These are phyloP conservation scores for Athelia sp. DNA, from an alignment of 1,284 basidiomycete species.

Conservation along the genomic window DNA sequence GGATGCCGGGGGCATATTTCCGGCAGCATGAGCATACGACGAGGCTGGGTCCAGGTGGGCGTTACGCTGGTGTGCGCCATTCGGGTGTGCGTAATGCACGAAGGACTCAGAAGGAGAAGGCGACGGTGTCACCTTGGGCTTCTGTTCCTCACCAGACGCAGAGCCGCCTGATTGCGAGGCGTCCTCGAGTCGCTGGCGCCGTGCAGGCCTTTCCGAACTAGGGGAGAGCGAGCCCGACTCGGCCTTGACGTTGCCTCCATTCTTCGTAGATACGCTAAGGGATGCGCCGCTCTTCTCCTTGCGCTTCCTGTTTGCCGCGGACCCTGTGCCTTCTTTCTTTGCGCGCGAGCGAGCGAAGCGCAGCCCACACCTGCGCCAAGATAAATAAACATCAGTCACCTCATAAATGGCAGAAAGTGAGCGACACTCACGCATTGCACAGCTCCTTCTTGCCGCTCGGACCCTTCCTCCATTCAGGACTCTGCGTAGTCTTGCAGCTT, in stretches of 20 bases:
- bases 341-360: slow-evolving; percentile 78
- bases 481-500: slow-evolving; percentile 79
- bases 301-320: slow-evolving; percentile 32
- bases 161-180: slow-evolving; percentile 45
- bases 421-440: slow-evolving; percentile 80
- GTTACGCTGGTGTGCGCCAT: slow-evolving; percentile 19
- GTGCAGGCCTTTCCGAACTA: slow-evolving; percentile 29
- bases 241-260: slow-evolving; percentile 27
- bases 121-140: slow-evolving; percentile 44
- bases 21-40: slow-evolving; percentile 14
- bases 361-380: slow-evolving; percentile 65
- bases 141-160: slow-evolving; percentile 49
- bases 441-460: slow-evolving; percentile 88
- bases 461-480: slow-evolving; percentile 93
- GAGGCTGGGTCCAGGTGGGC: slow-evolving; percentile 5
- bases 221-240: slow-evolving; percentile 27
- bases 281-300: slow-evolving; percentile 31
- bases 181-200: slow-evolving; percentile 42
- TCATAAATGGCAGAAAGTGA: slow-evolving; percentile 14
- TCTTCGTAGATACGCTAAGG: slow-evolving; percentile 21
- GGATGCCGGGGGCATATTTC: slow-evolving; percentile 16
- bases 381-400: slow-evolving; percentile 20
- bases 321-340: slow-evolving; percentile 66
- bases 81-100: slow-evolving; percentile 41
- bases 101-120: slow-evolving; percentile 57